Base-by-base conservation (phyloP, 441 rosid species). In the Croton laevigatus region DNA sequence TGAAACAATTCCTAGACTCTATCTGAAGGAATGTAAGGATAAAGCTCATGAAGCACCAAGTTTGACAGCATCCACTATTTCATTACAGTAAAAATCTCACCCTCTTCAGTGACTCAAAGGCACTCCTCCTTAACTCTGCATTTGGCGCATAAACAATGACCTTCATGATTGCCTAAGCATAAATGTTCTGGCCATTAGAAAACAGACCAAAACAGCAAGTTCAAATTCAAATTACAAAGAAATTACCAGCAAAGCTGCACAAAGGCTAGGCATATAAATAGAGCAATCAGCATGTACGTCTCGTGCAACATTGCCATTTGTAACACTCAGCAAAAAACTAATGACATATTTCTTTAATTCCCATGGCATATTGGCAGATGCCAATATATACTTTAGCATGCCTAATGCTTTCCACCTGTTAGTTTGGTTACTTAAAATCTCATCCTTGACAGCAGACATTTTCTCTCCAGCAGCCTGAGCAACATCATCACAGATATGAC, bases 361-460 rank as follows among this genome's bases (percentile, higher is more conserved):
- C 97, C 92, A 92, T 22, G 84, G 82, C 69, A 90, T 79, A 79
- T 74, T 70, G 58, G 70, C 78, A 57, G 89, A 79, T 49, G 90
- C 81, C 54, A 90, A 73, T 80, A 90, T 49, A 76, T 85, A 77
- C 81, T 82, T 89, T 73, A 88, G 68, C 93, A 89, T 90, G 84
- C 88, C 93, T 69, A 88, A 45, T 51, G 94, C 87, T 85, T 79
- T 84, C 99, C 96, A 94, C 76, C 93, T 82, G 75, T 81, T 82
- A 37, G 78, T 79, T 66, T 73, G 89, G 74, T 81, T 80, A 68
- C 57, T 80, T 79, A 54, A 81, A 76, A 92, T 91, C 77, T 88
- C 91, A 64, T 74, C 59, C 79, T 80, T 79, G 57, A 86, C 76
- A 57, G 71, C 65, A 70, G 75, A 68, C 66, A 87, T 71, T 73